A percentile compares a stretch with the other conserved stretches of the same genome.
Evolutionary conservation across 2,329 filamentous ascomycete species (phyloP).

Genomic region (Fusarium xylarioides): DNA sequence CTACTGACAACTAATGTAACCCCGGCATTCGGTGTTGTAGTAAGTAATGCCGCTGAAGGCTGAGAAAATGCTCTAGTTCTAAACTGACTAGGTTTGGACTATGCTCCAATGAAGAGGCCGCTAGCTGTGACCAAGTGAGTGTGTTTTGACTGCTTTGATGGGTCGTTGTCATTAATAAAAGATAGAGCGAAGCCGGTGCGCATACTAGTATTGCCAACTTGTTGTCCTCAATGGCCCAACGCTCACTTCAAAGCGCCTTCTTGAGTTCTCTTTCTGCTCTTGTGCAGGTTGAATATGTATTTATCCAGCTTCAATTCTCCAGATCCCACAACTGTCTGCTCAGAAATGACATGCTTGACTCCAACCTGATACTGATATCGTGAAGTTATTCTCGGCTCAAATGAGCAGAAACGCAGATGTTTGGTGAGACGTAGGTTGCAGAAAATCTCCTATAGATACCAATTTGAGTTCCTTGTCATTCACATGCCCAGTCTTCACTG

Average conservation of each 20-base stretch:
- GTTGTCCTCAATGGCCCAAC: not conserved
- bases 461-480: not conserved
- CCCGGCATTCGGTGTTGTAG: constrained; percentile 13
- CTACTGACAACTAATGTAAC: not conserved
- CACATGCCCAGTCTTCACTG: not conserved
- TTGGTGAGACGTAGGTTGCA: not conserved
- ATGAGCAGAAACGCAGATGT: not conserved
- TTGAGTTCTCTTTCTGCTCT: not conserved
- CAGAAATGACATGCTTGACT: not conserved
- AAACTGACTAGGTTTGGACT: not conserved
- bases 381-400: not conserved
- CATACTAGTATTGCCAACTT: not conserved
- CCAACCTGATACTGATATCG: not conserved
- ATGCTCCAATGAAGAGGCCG: not conserved
- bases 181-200: not conserved
- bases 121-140: not conserved
- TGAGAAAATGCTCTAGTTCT: not conserved
- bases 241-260: not conserved
- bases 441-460: not conserved
- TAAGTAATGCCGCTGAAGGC: not conserved
- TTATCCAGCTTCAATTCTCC: not conserved
- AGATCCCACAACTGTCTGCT: not conserved
- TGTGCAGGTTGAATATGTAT: not conserved
- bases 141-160: not conserved
- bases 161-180: not conserved